Evolutionary conservation across 2,329 filamentous ascomycete genomes (phyloP).

Genomic region (Leptographium radiaticola): DNA sequence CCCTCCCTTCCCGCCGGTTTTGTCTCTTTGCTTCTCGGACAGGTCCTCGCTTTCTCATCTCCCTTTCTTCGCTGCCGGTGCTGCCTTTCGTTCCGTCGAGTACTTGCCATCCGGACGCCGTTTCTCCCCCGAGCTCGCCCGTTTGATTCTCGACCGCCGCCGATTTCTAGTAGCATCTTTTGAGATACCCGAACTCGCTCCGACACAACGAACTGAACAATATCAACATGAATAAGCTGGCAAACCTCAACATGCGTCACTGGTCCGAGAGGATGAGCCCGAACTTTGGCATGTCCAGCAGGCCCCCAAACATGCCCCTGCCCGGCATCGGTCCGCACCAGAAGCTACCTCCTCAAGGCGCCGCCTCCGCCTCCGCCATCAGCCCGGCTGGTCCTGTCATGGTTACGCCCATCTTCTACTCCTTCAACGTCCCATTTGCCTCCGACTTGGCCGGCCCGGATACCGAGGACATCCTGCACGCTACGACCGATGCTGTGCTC

Average conservation of each 20-base stretch:
- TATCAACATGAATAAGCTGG: constrained; percentile 54
- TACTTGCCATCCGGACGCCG: not conserved
- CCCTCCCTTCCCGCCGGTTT: not conserved
- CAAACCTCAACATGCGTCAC: constrained; percentile 51
- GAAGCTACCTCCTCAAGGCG: constrained; percentile 38
- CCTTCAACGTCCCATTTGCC: constrained; percentile 94
- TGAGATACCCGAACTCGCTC: not conserved
- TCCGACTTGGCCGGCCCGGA: constrained; percentile 87
- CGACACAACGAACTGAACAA: not conserved
- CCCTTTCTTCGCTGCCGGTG: not conserved
- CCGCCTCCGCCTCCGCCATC: constrained; percentile 17
- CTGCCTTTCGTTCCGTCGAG: not conserved
- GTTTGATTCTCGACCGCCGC: not conserved
- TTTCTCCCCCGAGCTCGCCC: not conserved
- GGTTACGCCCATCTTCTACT: constrained; percentile 75
- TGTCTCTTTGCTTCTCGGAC: not conserved
- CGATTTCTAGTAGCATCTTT: not conserved
- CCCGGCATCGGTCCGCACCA: constrained; percentile 42
- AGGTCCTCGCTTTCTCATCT: not conserved
- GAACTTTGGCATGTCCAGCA: constrained; percentile 51
- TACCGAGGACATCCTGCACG: constrained; percentile 87
- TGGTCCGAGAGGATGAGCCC: constrained; percentile 59
- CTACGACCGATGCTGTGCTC: constrained; percentile 73
- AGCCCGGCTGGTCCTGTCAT: constrained; percentile 52
- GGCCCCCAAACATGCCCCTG: constrained; percentile 38